Conservation (phyloP, 2,329 filamentous ascomycete genomes). For the Zymoseptoria crescenta region DNA sequence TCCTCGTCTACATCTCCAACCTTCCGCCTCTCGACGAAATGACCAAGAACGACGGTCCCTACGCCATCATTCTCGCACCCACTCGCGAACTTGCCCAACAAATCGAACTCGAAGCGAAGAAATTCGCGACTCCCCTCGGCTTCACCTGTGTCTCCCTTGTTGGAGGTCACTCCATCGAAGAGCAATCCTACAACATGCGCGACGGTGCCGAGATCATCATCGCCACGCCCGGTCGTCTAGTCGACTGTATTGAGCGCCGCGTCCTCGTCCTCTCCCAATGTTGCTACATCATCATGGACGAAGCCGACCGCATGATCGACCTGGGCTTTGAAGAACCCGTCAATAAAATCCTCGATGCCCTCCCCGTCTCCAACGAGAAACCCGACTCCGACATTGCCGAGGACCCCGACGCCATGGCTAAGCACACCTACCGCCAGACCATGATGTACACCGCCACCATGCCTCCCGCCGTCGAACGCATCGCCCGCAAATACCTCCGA, state of each 20-base stretch:
- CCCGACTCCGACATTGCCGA: conserved; percentile 90
- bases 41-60: conserved; percentile 90
- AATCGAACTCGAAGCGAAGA: conserved; percentile 87
- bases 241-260: conserved; percentile 92
- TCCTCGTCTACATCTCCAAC: conserved; percentile 90
- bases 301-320: conserved; percentile 98
- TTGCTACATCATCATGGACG: conserved; percentile 98
- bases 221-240: conserved; percentile 92
- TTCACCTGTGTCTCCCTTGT: conserved; percentile 96
- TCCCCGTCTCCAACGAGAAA: conserved; percentile 89
- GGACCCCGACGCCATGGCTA: conserved; percentile 74
- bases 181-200: conserved; percentile 81
- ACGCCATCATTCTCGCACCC: conserved; percentile 92
- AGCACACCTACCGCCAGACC: conserved; percentile 82
- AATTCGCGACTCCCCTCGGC: conserved; percentile 82
- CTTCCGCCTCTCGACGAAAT: conserved; percentile 74
- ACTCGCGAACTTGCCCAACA: conserved; percentile 97
- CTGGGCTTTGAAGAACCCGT: conserved; percentile 96
- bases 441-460: conserved; percentile 99
- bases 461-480: conserved; percentile 84
- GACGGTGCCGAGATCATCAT: conserved; percentile 97
- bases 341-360: conserved; percentile 91
- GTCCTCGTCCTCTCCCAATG: conserved; percentile 91
- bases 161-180: conserved; percentile 92
- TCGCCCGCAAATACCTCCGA: conserved; percentile 93